Evolutionary conservation across 73 alveolate genomes (phyloP), one percentile per base, ranked within the genome.

Genomic region (Paramecium biaurelia): DNA sequence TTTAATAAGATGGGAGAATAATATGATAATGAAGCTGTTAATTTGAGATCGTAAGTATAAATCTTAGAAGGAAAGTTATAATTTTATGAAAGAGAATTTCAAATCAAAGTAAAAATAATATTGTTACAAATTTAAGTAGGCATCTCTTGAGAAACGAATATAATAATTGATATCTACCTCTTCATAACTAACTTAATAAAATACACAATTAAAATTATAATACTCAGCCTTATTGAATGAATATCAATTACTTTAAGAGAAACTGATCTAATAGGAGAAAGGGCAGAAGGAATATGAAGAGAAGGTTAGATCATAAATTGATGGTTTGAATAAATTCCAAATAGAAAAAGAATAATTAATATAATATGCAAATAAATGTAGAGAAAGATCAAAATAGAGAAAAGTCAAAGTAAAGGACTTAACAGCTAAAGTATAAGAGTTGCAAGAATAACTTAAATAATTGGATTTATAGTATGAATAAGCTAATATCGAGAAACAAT

Each of bases 1-100:
- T 79, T 79, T 41, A 41, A 37, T 79, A 45, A 45, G 35, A 9
- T 45, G 15, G 59, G 53, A 30, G 86, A 70, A 30, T 34, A 12
- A 15, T 70, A 70, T 32, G 89, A 76, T 76, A 76, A 76, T 76
- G 89, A 76, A 76, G 67, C 47, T 15, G 70, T 76, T n/a, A 76
- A 76, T 76, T 58, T 76, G 38, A 37, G 89, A 41, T 26, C 58
- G 14, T 18, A 41, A 76, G 89, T 76, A 7, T 20, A 76, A 37
- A 76, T 76, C 11, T 37, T 76, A 26, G 89, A 76, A 20, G 89
- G 89, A 3, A 76, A 76, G 20, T 24, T 76, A 15, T 42, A 38
- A 20, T 76, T 76, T 30, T 76, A 76, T 41, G 89, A 76, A 7
- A 9, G 70, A 23, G 89, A 76, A 20, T 76, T 76, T 76, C 23